Conservation (phyloP, 306 rosid species). For the Trifolium fragiferum region DNA sequence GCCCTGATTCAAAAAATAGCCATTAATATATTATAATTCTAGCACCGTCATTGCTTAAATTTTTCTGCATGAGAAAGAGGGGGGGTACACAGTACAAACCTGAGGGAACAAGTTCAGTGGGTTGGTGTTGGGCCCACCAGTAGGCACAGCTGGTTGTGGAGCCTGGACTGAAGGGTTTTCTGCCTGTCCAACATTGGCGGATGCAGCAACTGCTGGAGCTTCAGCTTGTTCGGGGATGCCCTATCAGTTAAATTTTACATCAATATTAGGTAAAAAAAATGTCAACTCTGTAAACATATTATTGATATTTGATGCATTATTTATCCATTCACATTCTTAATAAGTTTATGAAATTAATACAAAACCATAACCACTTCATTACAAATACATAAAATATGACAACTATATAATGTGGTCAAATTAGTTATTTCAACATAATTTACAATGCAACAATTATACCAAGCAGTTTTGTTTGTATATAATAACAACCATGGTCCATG, state of each 20-base stretch:
- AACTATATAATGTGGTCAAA: not conserved
- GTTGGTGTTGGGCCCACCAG: constrained; percentile 83
- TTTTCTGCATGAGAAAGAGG: constrained; percentile 10
- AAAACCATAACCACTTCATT: constrained; percentile 2
- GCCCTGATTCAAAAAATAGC: constrained; percentile 59
- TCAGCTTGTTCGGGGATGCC: constrained; percentile 91
- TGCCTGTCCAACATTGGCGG: constrained; percentile 50
- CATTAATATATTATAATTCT: constrained; percentile 4
- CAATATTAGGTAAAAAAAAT: not conserved
- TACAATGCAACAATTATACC: constrained; percentile 2
- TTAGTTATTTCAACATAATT: constrained; percentile 9
- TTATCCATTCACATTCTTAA: no score
- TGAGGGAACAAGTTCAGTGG: constrained; percentile 89
- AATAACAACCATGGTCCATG: not conserved
- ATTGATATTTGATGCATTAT: constrained; percentile 16
- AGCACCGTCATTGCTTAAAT: not conserved
- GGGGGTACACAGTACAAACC: constrained; percentile 48
- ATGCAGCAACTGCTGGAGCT: constrained; percentile 58
- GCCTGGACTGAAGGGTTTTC: constrained; percentile 56
- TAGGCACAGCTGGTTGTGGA: constrained; percentile 54
- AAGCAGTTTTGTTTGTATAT: not conserved
- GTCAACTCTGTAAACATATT: not conserved
- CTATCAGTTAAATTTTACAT: constrained; percentile 44
- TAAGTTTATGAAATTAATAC: constrained; percentile 24
- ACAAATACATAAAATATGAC: constrained; percentile 28